Conservation (phyloP, 2,329 filamentous ascomycete species). For the Neurospora sp. region DNA sequence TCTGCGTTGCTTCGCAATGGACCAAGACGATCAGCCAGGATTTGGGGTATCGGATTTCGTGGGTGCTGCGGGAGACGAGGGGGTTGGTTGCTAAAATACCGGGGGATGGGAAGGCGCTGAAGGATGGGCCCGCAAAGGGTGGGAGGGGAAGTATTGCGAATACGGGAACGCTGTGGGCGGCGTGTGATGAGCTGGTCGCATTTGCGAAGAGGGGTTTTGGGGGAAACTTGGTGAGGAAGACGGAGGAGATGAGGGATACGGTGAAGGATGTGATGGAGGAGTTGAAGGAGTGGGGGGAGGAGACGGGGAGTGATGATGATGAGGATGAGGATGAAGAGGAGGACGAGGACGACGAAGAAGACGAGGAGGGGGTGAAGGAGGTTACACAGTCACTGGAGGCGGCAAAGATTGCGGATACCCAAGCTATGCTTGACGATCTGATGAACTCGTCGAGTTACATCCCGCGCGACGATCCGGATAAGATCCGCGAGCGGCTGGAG, state of each 20-base stretch:
- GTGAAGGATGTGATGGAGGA: constrained; percentile 78
- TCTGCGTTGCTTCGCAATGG: constrained; percentile 47
- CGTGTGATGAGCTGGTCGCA: constrained; percentile 62
- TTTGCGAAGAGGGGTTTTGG: constrained; percentile 58
- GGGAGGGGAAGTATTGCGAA: constrained; percentile 40
- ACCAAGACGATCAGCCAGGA: constrained; percentile 55
- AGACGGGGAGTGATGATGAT: constrained; percentile 54
- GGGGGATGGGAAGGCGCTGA: constrained; percentile 44
- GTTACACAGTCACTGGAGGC: constrained; percentile 20
- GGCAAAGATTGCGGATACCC: constrained; percentile 35
- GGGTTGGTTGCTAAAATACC: constrained; percentile 52
- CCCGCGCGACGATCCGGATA: constrained; percentile 51
- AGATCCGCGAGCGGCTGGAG: constrained; percentile 56
- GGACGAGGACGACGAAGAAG: constrained; percentile 30
- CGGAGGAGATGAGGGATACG: constrained; percentile 62
- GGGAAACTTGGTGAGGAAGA: constrained; percentile 60
- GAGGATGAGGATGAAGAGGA: constrained; percentile 41
- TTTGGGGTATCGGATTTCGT: constrained; percentile 46
- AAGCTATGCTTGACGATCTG: constrained; percentile 56
- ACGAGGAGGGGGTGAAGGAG: constrained; percentile 28
- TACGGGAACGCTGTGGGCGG: constrained; percentile 74
- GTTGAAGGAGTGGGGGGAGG: constrained; percentile 78
- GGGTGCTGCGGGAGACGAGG: constrained; percentile 52
- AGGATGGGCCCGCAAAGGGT: constrained; percentile 28
- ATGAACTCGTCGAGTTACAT: constrained; percentile 54